These are phyloP conservation scores for Pseudopediastrum boryanum DNA, from an alignment of 139 green algal genomes.

Conservation along the genomic window DNA sequence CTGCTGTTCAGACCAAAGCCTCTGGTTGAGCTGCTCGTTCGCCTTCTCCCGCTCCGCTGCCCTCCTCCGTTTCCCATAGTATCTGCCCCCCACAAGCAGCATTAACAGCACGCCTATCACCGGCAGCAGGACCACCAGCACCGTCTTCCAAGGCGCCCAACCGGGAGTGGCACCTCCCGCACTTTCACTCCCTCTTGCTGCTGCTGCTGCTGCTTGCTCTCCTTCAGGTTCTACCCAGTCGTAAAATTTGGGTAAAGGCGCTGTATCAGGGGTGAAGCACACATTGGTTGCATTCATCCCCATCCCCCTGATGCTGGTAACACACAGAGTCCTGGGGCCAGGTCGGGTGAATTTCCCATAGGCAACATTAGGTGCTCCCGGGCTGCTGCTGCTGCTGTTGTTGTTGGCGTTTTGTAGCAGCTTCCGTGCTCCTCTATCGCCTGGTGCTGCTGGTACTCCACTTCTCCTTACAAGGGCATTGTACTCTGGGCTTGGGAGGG, in stretches of 20 bases:
- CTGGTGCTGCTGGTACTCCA: too few relatives aligned
- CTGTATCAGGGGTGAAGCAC: background rate
- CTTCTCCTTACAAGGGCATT: too few relatives aligned
- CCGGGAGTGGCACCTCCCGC: too few relatives aligned
- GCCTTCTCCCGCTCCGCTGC: too few relatives aligned
- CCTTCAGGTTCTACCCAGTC: background rate
- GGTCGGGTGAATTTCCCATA: background rate
- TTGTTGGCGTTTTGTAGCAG: background rate
- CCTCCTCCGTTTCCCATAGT: too few relatives aligned
- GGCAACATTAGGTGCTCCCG: background rate
- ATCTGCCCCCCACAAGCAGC: too few relatives aligned
- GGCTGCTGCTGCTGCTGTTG: conserved; percentile 1
- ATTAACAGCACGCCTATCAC: too few relatives aligned
- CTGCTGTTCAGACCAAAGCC: background rate
- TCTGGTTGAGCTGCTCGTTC: background rate
- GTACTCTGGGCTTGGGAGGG: too few relatives aligned
- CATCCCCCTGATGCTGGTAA: background rate
- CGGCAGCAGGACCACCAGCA: background rate
- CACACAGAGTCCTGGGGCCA: background rate
- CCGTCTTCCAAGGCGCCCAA: background rate
- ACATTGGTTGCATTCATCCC: background rate
- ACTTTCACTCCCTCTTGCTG: too few relatives aligned
- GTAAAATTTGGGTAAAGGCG: background rate
- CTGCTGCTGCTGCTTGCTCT: background rate
- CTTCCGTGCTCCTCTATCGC: too few relatives aligned